phyloP scores from a whole-genome alignment of 306 rosid genomes.

The Corylus avellana region DNA sequence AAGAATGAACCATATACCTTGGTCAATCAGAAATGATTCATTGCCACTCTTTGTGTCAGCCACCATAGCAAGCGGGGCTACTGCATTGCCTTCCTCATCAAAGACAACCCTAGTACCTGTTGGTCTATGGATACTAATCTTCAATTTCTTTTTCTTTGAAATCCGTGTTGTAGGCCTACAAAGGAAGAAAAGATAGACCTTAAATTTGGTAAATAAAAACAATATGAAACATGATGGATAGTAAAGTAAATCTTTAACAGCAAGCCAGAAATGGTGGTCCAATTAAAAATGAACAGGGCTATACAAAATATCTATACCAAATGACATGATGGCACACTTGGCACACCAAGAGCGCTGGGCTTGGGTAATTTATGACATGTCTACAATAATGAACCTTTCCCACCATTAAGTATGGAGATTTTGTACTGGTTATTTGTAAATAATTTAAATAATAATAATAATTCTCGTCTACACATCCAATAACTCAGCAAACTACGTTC shows the following conservation, averaged over 20 bases:
- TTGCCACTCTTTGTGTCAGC: constrained; percentile 51
- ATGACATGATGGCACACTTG: neutral
- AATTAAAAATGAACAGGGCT: neutral
- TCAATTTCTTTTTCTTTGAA: constrained; percentile 80
- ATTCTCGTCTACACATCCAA: neutral
- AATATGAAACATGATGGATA: neutral
- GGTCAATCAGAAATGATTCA: constrained; percentile 52
- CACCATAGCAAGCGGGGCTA: constrained; percentile 73
- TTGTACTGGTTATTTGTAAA: too few species aligned
- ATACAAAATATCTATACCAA: neutral
- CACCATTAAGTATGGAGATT: too few species aligned
- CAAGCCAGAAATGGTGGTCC: neutral
- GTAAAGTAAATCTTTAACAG: neutral
- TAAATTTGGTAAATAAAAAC: constrained; percentile 9
- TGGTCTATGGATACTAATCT: constrained; percentile 79
- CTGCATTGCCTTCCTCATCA: constrained; percentile 82
- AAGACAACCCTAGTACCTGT: constrained; percentile 74
- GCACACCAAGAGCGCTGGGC: neutral
- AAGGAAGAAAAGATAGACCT: constrained; percentile 15
- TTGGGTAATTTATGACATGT: neutral
- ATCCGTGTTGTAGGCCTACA: constrained; percentile 59
- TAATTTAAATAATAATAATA: too few species aligned
- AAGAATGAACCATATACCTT: constrained; percentile 45
- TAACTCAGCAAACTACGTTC: neutral
- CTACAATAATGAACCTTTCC: neutral